Base-by-base conservation (phyloP, 805 yeast genomes). In the Lipomyces mesembrius region DNA sequence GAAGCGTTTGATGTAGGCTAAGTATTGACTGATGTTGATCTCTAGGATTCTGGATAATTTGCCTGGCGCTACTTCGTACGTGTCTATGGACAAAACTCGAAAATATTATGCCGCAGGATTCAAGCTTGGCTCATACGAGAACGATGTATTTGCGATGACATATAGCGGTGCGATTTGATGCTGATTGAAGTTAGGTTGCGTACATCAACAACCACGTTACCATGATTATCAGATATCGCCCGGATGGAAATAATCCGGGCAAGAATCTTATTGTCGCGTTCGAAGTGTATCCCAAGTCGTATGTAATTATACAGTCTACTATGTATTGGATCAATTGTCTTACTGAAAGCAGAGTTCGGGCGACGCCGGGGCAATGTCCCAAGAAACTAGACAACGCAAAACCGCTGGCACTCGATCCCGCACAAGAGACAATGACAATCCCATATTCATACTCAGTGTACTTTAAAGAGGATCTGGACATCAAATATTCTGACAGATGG, bases 61-160 rank as follows among this genome's bases (percentile, higher is more conserved):
- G 43, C 97, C 97, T 0, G 96, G 95, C 7, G 94, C 97, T 1
- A 91, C 97, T 0, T 89, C 96, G 0, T 89, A 88, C 71, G 84
- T 88, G 43, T 83, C 85, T 34, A 83, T 84, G 7, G 85, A 83
- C 12, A 83, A 83, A 59, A 81, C 84, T 22, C 84, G 85, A 70
- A 87, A 89, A 72, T 90, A 88, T 77, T 92, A 92, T 73, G 89
- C 92, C 4, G 86, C 95, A 2, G 97, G 97, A 1, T 92, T 92
- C 78, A 93, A 96, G 2, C 76, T 92, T 43, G 97, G 97, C 0
- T 88, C 84, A 71, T 85, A 84, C 25, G 84, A 83, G 70, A 79
- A 85, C 66, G 88, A 82, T 53, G 70, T 66, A 52, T 6, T 63
- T 54, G 35, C 35, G 8, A 27, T 20, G 9, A 22, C 20, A 6